Evolutionary conservation across 2,329 filamentous ascomycete genomes (phyloP).

Genomic region (Rutstroemia sp.): DNA sequence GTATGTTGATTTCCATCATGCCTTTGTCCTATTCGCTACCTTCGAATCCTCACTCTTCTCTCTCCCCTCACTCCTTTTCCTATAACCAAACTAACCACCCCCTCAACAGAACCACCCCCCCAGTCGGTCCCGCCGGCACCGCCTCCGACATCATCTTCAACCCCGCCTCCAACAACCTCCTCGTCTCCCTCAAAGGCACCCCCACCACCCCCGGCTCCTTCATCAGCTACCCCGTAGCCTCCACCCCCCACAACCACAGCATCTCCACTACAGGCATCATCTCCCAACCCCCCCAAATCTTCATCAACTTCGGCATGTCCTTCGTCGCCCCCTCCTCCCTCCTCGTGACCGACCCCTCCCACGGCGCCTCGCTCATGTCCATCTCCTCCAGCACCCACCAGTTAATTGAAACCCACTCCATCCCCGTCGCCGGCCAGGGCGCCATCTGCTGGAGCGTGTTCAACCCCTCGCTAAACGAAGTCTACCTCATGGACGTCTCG

Average conservation of each 20-base stretch:
- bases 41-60: neutral
- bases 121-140: constrained; percentile 48
- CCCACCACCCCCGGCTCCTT: constrained; percentile 27
- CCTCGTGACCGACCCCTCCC: constrained; percentile 12
- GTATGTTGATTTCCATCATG: neutral
- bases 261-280: constrained; percentile 10
- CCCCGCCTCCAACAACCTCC: constrained; percentile 41
- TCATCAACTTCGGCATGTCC: constrained; percentile 11
- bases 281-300: constrained; percentile 8
- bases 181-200: constrained; percentile 53
- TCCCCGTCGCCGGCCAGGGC: constrained; percentile 2
- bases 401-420: constrained; percentile 1
- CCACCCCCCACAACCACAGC: neutral
- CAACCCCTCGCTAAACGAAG: constrained; percentile 6
- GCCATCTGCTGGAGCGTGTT: constrained; percentile 18
- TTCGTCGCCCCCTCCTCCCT: constrained; percentile 11
- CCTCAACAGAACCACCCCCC: constrained; percentile 43
- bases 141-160: constrained; percentile 55
- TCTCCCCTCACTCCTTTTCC: neutral
- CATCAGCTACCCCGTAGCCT: constrained; percentile 11
- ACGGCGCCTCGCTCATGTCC: constrained; percentile 12
- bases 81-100: neutral
- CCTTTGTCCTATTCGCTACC: neutral
- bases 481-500: constrained; percentile 12
- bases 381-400: constrained; percentile 6